Base-by-base conservation (phyloP, 2,329 filamentous ascomycete species). In the Byssothecium circinans region DNA sequence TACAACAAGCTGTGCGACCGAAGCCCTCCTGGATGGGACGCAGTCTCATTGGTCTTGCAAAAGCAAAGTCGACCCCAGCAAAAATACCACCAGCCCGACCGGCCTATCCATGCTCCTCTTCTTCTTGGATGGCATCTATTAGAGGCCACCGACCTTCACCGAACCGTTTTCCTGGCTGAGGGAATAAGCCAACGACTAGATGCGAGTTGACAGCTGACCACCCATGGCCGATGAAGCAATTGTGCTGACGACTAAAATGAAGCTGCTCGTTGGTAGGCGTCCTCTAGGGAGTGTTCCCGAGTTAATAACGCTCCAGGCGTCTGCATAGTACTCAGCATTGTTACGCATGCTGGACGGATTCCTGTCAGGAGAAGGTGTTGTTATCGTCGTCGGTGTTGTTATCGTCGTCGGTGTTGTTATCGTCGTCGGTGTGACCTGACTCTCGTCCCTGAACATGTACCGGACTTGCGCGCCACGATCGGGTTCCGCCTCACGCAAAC, bases 111-210 rank as follows among this genome's bases (percentile, higher is more conserved):
- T 5, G 41, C 32, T 37, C 10, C 41, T 30, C 33, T 23, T 27
- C 30, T 14, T 34, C 32, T 33, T 29, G 38, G 41, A 32, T 34
- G 41, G 46, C 39, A 34, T 23, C 33, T 36, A 30, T 41, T 43
- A 35, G 33, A 50, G 37, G 32, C 23, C 40, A 33, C 62, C 61
- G 61, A 67, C 51, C 58, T 60, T 60, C 49, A 66, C 62, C 62
- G 39, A 39, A 15, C 33, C 43, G 35, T 17, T 48, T n/a, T 45
- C 41, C 42, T 48, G 39, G 25, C 27, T 18, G 35, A 32, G 27
- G 36, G 39, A 41, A 46, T n/a, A 50, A 38, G 41, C 46, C 40
- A 22, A 34, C 49, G 34, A 47, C 56, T 51, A 39, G 38, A 40
- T 23, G 43, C 58, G 54, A 55, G 50, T 53, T 49, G 54, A 52